Percentiles rank a stretch among this genome's conserved stretches.
Evolutionary conservation across 768 basidiomycete species (phyloP).

Genomic region (Boletus rubescentipes): DNA sequence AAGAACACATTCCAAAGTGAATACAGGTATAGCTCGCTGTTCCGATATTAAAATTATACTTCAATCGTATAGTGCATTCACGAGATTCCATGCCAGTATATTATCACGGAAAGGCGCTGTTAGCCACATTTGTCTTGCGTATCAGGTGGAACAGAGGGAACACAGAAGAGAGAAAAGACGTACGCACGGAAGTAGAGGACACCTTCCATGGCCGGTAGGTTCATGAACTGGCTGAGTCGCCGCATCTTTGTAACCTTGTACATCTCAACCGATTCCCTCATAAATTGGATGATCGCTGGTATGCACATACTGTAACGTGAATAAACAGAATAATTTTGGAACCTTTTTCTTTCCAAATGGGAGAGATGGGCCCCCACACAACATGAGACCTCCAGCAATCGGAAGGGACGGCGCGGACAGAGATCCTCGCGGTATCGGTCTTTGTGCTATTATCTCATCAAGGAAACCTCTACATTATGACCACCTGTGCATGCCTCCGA

Average conservation of each 20-base stretch:
- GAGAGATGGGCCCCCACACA: no score
- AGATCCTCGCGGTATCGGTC: no score
- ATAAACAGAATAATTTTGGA: background rate
- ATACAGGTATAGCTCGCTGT: no score
- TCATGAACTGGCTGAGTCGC: slow-evolving; percentile 3
- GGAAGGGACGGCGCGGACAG: no score
- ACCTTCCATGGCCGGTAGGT: slow-evolving; percentile 1
- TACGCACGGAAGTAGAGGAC: slow-evolving; percentile 12
- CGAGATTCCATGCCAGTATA: no score
- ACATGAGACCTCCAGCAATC: no score
- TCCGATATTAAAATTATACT: no score
- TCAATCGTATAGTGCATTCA: no score
- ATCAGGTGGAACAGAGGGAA: background rate
- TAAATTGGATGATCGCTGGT: background rate
- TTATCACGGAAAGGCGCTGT: no score
- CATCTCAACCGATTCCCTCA: background rate
- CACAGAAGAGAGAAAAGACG: background rate
- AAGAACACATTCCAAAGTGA: no score
- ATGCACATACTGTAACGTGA: background rate
- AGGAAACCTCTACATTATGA: background rate
- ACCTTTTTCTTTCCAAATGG: background rate
- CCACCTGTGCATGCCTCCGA: slow-evolving; percentile 9
- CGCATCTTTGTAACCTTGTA: background rate
- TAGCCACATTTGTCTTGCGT: no score
- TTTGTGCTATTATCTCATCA: no score